Conservation (phyloP, 345 rosid species). For the Streptanthus diversifolius region DNA sequence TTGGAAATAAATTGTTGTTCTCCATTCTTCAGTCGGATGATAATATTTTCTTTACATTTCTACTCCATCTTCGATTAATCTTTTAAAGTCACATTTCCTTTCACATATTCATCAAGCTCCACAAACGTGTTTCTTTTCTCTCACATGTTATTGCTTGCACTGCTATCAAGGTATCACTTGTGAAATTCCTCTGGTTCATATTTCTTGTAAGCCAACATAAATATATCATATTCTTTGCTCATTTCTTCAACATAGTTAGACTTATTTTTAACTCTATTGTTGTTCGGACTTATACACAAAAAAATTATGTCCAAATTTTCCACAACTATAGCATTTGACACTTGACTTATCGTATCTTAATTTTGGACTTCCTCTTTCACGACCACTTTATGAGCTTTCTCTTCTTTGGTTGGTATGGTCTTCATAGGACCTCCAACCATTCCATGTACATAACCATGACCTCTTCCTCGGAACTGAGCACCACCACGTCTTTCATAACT, state of each 20-base stretch:
- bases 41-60: neutral
- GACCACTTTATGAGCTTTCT: too few relatives aligned
- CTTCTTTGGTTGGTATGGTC: neutral
- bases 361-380: too few relatives aligned
- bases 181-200: neutral
- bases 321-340: neutral
- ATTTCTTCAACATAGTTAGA: neutral
- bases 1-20: neutral
- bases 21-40: neutral
- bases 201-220: neutral
- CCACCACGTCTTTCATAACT: neutral
- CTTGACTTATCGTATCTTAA: too few relatives aligned
- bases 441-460: too few relatives aligned
- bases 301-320: neutral
- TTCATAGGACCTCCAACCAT: neutral
- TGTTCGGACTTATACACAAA: too few relatives aligned
- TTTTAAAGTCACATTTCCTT: neutral
- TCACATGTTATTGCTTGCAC: too few relatives aligned
- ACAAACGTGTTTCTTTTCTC: neutral
- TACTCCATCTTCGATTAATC: neutral
- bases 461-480: neutral
- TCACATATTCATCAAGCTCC: neutral
- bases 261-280: neutral
- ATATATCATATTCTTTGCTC: neutral
- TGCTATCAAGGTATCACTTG: neutral